Conservation (phyloP, 2,329 filamentous ascomycete genomes). For the Acrocalymma vagum region DNA sequence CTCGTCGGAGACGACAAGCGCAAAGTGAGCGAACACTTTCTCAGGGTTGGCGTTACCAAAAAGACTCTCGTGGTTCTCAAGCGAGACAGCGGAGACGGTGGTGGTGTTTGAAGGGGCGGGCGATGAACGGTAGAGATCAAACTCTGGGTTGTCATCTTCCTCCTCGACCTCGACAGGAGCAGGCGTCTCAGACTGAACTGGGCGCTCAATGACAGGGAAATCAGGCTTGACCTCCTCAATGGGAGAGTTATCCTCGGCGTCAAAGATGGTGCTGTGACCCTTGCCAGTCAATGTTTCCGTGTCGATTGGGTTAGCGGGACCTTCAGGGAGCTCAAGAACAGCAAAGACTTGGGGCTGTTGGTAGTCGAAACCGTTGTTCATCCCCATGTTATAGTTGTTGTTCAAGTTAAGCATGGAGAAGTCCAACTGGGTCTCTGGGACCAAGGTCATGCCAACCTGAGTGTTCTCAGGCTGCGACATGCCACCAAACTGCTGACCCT, state of each 20-base stretch:
- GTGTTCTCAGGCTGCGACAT: conserved; percentile 62
- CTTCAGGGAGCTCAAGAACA: conserved; percentile 73
- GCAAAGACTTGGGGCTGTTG: conserved; percentile 76
- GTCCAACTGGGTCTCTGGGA: conserved; percentile 81
- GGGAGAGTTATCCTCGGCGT: conserved; percentile 45
- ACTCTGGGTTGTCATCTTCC: conserved; percentile 67
- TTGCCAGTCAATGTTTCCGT: conserved; percentile 75
- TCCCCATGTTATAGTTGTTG: conserved; percentile 54
- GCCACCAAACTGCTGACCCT: conserved; percentile 57
- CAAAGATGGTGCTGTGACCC: conserved; percentile 50
- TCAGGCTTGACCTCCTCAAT: conserved; percentile 59
- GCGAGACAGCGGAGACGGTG: conserved; percentile 46
- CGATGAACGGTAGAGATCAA: conserved; percentile 66
- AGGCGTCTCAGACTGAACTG: conserved; percentile 33
- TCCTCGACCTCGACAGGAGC: conserved; percentile 27
- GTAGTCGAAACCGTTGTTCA: conserved; percentile 60
- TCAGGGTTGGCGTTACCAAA: conserved; percentile 66
- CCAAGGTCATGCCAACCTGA: conserved; percentile 79
- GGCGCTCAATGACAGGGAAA: conserved; percentile 57
- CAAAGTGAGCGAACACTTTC: conserved; percentile 70
- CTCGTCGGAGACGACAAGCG: conserved; percentile 69
- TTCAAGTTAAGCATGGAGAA: conserved; percentile 74
- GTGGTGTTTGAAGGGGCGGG: conserved; percentile 43
- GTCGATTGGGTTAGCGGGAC: conserved; percentile 67
- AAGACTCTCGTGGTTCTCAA: conserved; percentile 38